Base-by-base conservation (phyloP, 2,329 filamentous ascomycete species). In the Hymenoscyphus linearis region DNA sequence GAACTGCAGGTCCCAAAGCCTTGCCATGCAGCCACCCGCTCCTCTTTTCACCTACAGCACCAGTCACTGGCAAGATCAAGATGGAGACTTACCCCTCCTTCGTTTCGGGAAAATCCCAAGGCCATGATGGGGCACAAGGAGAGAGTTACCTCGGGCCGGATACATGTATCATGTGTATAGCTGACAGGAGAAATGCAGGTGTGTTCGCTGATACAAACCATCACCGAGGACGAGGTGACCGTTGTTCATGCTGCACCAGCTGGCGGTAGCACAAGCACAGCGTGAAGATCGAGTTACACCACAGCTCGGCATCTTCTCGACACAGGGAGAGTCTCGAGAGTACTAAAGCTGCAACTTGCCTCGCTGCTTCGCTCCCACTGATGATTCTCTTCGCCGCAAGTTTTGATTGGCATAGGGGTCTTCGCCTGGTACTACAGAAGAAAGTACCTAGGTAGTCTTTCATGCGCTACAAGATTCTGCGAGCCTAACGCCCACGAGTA, bases 1-100 rank as follows among this genome's bases (percentile, higher is more conserved):
- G 44, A 50, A 50, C 44, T 50, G 44, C 44, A 50, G 44, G 44
- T 50, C 44, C 44, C 44, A 22, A 50, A 50, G 44, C 44, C 44
- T 50, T 50, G 44, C 13, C 18, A 50, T 50, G 44, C 44, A 18
- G 18, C 4, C 44, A 50, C 44, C 44, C 44, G 18, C 22, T 31
- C 18, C 6, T 47, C 18, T 18, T 40, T n/a, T 40, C 37, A 47
- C 40, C 22, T 22, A 18, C 18, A n/a, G n/a, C n/a, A n/a, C n/a
- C n/a, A n/a, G n/a, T n/a, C n/a, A n/a, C n/a, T n/a, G n/a, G n/a
- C n/a, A n/a, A n/a, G 44, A 22, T 50, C 4, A 9, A 9, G 44
- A 25, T 26, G 37, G 37, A n/a, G 16, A 25, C 18, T 12, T 50
- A 47, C 37, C 37, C 37, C 40, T 44, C 40, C 40, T 44, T 22